phyloP scores from a whole-genome alignment of 345 rosid species.

The Kandelia obovata region DNA sequence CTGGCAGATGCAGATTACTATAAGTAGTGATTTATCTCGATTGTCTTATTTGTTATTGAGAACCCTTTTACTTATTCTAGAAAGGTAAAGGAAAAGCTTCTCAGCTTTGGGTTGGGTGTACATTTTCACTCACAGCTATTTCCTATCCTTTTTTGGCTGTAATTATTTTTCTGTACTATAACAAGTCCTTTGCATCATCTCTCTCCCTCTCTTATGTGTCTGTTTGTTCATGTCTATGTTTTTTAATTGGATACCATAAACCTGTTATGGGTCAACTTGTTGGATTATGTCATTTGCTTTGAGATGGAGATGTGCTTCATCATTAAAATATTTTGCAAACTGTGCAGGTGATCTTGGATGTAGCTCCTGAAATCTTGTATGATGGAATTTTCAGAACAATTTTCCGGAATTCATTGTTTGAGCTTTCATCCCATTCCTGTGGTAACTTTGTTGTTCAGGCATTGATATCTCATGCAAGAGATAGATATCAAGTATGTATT shows the following conservation, averaged over 20 bases:
- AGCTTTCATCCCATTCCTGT: conserved; percentile 79
- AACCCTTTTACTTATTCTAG: too few species aligned
- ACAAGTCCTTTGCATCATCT: too few species aligned
- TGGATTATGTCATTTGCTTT: background rate
- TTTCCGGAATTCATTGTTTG: conserved; percentile 62
- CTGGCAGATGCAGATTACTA: too few species aligned
- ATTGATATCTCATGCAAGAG: conserved; percentile 64
- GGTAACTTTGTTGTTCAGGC: conserved; percentile 93
- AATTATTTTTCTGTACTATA: too few species aligned
- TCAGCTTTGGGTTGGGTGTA: too few species aligned
- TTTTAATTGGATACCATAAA: background rate
- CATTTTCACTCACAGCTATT: too few species aligned
- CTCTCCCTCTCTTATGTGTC: too few species aligned
- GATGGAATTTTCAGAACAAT: conserved; percentile 58
- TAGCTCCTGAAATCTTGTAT: conserved; percentile 76
- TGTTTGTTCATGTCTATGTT: background rate
- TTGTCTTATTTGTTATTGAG: too few species aligned
- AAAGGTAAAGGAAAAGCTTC: too few species aligned
- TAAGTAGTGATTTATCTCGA: too few species aligned
- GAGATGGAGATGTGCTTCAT: background rate
- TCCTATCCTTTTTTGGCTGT: too few species aligned
- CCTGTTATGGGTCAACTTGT: background rate
- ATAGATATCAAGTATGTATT: conserved; percentile 58
- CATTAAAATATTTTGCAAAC: background rate
- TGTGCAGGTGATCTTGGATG: conserved; percentile 84